phyloP scores from a whole-genome alignment of 139 green algal genomes.

The Pseudopediastrum boryanum region DNA sequence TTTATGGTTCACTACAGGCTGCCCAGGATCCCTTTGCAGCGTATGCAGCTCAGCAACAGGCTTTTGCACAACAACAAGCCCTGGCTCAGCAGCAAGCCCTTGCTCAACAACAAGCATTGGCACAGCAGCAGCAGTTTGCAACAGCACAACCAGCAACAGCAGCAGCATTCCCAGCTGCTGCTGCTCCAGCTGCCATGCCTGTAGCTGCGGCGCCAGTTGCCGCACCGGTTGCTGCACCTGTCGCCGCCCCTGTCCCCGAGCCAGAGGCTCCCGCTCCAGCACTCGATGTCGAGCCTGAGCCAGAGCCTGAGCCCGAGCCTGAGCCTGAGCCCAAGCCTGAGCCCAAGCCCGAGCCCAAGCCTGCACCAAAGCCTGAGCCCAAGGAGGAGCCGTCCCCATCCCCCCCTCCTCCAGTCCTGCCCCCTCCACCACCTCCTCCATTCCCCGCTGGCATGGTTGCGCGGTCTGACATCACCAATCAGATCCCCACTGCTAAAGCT shows the following conservation, averaged over 20 bases:
- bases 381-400: too few relatives aligned
- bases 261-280: background rate
- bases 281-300: background rate
- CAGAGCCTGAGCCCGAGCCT: background rate
- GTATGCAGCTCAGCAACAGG: constrained; percentile 5
- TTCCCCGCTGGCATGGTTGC: background rate
- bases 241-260: background rate
- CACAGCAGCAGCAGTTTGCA: constrained; percentile 6
- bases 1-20: too few relatives aligned
- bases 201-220: background rate
- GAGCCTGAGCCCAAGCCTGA: background rate
- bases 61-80: constrained; percentile 15
- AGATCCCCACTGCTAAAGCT: constrained; percentile 13
- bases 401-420: constrained; percentile 3
- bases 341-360: background rate
- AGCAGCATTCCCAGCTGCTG: constrained; percentile 1
- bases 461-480: constrained; percentile 16
- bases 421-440: constrained; percentile 3
- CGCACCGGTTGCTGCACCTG: background rate
- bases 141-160: background rate
- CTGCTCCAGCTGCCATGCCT: too few relatives aligned
- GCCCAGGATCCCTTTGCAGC: too few relatives aligned
- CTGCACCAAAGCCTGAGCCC: background rate
- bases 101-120: constrained; percentile 18
- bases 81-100: constrained; percentile 10